Base-by-base conservation (phyloP, 2,329 filamentous ascomycete genomes). In the Exophiala viscosa region DNA sequence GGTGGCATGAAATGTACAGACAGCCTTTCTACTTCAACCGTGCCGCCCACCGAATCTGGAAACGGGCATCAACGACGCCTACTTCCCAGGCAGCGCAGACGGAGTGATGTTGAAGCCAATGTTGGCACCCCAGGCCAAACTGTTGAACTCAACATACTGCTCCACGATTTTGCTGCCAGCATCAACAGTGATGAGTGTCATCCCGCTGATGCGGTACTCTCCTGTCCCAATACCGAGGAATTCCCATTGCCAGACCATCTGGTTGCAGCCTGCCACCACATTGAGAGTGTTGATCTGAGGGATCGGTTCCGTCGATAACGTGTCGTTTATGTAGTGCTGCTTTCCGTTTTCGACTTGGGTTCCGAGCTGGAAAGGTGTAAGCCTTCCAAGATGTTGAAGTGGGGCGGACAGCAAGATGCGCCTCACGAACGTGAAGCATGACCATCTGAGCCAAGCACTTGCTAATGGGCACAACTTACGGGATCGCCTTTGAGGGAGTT, bases 101-200 rank as follows among this genome's bases (percentile, higher is more conserved):
- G 53, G 43, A 11, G 42, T 52, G 36, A 55, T 34, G 17, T 18
- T 55, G 49, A 48, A 55, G 11, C 44, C 49, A 35, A 34, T 52
- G 33, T 55, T 32, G 13, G 14, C 17, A 33, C 42, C 53, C 53
- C 53, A 55, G 13, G 48, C 52, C 50, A 55, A 28, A 14, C 41
- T 42, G 28, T 55, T 55, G 48, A 55, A 55, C 20, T 52, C 49
- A 38, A 52, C 53, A 33, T 52, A 48, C 31, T 55, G 48, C 17
- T 55, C 36, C 17, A n/a, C 13, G 20, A 55, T 39, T 31, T 48
- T 3, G 6, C 34, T 45, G 15, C 6, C 14, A 10, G 11, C 13
- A 44, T 55, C 45, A 49, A 55, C 31, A 28, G 20, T 48, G 31
- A 40, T 41, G 10, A 55, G 20, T 5, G 49, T 52, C n/a, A 55